phyloP scores from a whole-genome alignment of 805 yeast genomes.

The Myxozyma udenii region DNA sequence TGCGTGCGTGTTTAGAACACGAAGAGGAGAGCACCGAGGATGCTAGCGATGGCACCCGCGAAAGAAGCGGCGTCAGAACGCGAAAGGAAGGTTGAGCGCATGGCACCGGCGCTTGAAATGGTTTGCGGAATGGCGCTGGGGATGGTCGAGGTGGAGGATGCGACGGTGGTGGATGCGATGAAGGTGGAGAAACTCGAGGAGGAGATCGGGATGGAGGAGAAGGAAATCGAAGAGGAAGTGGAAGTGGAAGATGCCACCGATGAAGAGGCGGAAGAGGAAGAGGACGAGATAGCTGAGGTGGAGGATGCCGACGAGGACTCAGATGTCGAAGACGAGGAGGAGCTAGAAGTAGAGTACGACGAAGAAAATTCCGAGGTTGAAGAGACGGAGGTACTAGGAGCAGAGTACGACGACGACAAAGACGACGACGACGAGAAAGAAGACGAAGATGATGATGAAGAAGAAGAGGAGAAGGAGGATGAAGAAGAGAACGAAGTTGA shows the following conservation, averaged over 20 bases:
- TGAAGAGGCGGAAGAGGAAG: not conserved
- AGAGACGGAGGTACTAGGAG: no score
- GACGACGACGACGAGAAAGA: no score
- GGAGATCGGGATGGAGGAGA: not conserved
- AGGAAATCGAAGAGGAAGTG: not conserved
- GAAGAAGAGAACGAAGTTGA: no score
- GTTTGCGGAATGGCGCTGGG: slow-evolving; percentile 2
- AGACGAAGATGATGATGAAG: no score
- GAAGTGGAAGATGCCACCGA: not conserved
- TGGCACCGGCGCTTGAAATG: slow-evolving; percentile 3
- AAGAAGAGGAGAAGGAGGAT: no score
- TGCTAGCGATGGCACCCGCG: not conserved
- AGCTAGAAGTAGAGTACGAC: no score
- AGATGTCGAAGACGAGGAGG: no score
- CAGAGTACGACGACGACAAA: no score
- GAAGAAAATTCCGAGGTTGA: not conserved
- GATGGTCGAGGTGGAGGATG: not conserved
- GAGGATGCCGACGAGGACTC: not conserved
- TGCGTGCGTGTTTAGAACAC: no score
- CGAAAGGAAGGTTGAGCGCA: not conserved
- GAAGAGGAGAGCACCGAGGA: not conserved
- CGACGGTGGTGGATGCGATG: not conserved
- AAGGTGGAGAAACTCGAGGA: not conserved
- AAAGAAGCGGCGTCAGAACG: not conserved
- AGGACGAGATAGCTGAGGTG: not conserved